Conservation (phyloP, 169 alveolate genomes). For the Cryptosporidium ryanae region DNA sequence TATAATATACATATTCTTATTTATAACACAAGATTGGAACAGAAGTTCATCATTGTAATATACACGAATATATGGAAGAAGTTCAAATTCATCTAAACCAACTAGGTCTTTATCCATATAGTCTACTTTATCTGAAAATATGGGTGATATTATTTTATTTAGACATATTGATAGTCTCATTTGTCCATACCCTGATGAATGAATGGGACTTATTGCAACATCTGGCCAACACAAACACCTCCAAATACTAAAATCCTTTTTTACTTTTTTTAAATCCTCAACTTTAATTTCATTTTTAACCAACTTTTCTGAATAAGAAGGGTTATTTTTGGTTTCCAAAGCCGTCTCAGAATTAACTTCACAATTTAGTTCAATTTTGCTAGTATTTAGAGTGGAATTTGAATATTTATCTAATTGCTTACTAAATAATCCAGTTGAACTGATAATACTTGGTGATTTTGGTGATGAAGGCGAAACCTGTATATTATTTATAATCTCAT, state of each 20-base stretch:
- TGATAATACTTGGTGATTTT: neutral
- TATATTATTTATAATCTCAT: neutral
- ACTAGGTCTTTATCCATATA: neutral
- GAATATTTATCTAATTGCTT: neutral
- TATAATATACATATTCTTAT: conserved; percentile 40
- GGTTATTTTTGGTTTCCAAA: neutral
- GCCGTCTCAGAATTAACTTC: neutral
- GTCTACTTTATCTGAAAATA: neutral
- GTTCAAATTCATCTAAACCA: neutral
- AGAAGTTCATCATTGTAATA: conserved; percentile 43
- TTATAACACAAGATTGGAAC: conserved; percentile 45
- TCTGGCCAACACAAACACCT: conserved; percentile 65
- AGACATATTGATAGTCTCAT: conserved; percentile 58
- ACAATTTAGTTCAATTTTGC: neutral
- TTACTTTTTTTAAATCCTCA: neutral
- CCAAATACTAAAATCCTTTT: conserved; percentile 65
- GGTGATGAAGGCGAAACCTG: neutral
- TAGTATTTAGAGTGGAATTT: neutral
- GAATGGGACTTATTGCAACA: conserved; percentile 37
- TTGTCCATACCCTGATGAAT: conserved; percentile 57
- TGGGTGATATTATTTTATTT: conserved; percentile 23
- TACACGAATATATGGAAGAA: conserved; percentile 52
- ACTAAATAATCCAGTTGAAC: neutral
- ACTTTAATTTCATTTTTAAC: neutral
- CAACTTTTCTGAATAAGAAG: no score